phyloP scores from a whole-genome alignment of 345 rosid genomes.

The Toxicodendron radicans region DNA sequence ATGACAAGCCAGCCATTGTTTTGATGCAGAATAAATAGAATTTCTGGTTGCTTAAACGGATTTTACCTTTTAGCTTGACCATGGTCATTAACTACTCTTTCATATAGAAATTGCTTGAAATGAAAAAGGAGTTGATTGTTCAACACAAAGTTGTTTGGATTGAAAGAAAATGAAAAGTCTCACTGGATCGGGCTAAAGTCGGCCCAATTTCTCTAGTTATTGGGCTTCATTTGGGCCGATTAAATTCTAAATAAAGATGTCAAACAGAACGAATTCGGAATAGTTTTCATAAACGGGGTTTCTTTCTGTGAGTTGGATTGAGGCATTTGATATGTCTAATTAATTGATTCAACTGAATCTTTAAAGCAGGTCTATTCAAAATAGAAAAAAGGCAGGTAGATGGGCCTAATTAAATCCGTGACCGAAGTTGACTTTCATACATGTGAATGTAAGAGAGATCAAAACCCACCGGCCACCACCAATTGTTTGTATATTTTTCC shows the following conservation, averaged over 20 bases:
- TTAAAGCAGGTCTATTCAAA: neutral
- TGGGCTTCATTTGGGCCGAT: no score
- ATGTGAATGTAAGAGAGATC: conserved; percentile 21
- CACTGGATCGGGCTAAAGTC: neutral
- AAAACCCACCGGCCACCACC: no score
- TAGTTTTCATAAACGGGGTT: no score
- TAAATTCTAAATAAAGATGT: no score
- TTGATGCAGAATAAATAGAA: no score
- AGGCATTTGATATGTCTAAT: no score
- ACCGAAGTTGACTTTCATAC: conserved; percentile 32
- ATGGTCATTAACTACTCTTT: neutral
- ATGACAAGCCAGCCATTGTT: no score
- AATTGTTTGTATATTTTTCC: conserved; percentile 3
- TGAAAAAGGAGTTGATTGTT: neutral
- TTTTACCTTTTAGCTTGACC: neutral
- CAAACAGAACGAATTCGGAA: no score
- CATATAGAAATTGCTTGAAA: neutral
- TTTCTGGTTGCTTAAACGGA: no score
- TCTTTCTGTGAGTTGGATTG: no score
- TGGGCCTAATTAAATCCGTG: conserved; percentile 11
- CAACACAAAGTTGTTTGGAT: neutral
- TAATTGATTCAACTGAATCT: no score
- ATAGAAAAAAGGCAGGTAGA: neutral
- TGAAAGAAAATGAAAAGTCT: no score
- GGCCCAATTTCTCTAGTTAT: neutral